Evolutionary conservation across 2,329 filamentous ascomycete species (phyloP).

Genomic region (Arachnomyces sp.): DNA sequence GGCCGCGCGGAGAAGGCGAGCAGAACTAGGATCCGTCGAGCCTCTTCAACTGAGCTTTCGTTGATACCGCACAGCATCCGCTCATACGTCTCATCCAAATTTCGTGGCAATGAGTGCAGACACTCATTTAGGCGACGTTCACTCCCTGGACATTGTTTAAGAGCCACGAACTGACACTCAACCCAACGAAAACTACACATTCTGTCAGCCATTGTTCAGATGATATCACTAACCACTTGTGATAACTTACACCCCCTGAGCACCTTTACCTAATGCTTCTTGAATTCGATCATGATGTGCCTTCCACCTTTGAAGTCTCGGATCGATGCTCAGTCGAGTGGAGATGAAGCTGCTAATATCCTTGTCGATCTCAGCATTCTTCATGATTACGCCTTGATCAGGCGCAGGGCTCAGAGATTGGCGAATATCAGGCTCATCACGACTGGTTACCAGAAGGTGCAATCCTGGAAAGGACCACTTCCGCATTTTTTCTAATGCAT

Average conservation of each 20-base stretch:
- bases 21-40: constrained; percentile 17
- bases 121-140: constrained; percentile 15
- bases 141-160: constrained; percentile 13
- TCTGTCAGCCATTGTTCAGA: constrained; percentile 5
- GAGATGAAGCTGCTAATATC: constrained; percentile 19
- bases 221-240: not conserved
- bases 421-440: constrained; percentile 15
- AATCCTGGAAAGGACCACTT: constrained; percentile 13
- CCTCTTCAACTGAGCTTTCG: constrained; percentile 12
- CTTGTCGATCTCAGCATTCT: constrained; percentile 11
- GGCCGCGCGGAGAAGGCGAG: constrained; percentile 18
- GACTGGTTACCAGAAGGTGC: constrained; percentile 20
- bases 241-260: constrained; percentile 5
- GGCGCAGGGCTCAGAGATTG: constrained; percentile 8
- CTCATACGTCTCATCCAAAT: constrained; percentile 24
- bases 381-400: constrained; percentile 11
- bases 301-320: constrained; percentile 12
- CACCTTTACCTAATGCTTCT: constrained; percentile 3
- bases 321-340: constrained; percentile 10
- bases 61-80: constrained; percentile 21
- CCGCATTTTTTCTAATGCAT: constrained; percentile 10
- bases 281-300: constrained; percentile 10
- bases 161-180: constrained; percentile 18
- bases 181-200: constrained; percentile 22
- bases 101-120: constrained; percentile 17